Conservation (phyloP, 129 eudicot species). For the Cynara cardunculus region DNA sequence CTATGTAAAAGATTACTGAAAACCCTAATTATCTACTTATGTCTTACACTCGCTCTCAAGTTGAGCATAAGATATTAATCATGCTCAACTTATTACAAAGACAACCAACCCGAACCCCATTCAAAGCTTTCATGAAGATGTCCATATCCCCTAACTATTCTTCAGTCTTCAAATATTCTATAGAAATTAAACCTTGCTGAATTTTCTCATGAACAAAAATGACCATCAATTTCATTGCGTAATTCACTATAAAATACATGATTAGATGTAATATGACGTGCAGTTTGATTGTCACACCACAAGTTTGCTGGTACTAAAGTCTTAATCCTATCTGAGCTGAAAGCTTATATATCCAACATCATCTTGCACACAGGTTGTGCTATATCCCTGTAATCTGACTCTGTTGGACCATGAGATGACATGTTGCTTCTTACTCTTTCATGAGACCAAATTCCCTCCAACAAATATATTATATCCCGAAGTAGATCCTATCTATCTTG, state of each 20-base stretch:
- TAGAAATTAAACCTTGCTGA: background rate
- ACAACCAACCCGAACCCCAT: background rate
- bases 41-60: background rate
- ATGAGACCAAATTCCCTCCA: too few species aligned
- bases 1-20: background rate
- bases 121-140: background rate
- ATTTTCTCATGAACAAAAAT: background rate
- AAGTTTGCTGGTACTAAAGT: too few species aligned
- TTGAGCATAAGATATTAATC: background rate
- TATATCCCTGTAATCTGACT: too few species aligned
- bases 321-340: too few species aligned
- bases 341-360: too few species aligned
- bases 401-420: too few species aligned
- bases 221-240: background rate
- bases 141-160: background rate
- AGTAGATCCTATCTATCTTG: too few species aligned
- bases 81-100: background rate
- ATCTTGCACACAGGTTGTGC: too few species aligned
- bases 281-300: too few species aligned
- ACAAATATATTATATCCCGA: too few species aligned
- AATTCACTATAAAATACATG: background rate
- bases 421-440: too few species aligned
- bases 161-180: background rate
- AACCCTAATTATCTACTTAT: background rate
- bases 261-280: too few species aligned